A percentile compares a stretch with the other conserved stretches of the same genome.
These are phyloP conservation scores for Mycena vulgaris DNA, from an alignment of 768 basidiomycete genomes.

Conservation along the genomic window DNA sequence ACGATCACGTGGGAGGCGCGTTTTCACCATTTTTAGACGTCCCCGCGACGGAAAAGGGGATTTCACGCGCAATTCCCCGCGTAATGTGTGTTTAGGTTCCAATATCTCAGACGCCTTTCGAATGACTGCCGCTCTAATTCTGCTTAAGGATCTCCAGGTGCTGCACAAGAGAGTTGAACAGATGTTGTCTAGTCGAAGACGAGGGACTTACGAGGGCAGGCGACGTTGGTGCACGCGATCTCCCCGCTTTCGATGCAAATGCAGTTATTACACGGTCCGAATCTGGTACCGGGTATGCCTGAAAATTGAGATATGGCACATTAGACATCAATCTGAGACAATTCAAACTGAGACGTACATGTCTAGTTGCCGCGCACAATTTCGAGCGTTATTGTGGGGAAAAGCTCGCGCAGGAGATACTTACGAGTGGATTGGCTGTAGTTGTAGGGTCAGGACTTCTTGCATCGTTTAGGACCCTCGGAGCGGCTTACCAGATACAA, in stretches of 20 bases:
- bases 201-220: constrained; percentile 19
- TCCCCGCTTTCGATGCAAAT: constrained; percentile 19
- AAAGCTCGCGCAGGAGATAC: constrained; percentile 11
- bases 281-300: constrained; percentile 22
- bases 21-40: too few species aligned
- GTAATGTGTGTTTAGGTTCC: constrained; percentile 3
- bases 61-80: too few species aligned
- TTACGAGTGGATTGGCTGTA: constrained; percentile 13
- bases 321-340: constrained; percentile 9
- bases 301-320: constrained; percentile 8
- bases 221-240: constrained; percentile 19
- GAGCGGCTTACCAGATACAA: constrained; percentile 19
- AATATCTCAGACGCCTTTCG: constrained; percentile 17
- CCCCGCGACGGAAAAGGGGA: too few species aligned
- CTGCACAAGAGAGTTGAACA: constrained; percentile 9
- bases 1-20: too few species aligned
- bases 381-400: constrained; percentile 11
- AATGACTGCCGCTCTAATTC: constrained; percentile 6
- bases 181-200: constrained; percentile 13
- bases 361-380: constrained; percentile 18
- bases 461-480: constrained; percentile 9
- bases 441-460: constrained; percentile 11
- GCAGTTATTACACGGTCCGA: constrained; percentile 21
- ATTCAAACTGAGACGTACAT: constrained; percentile 16
- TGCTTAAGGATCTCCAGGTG: constrained; percentile 7